Conservation (phyloP, 75 land plant genomes). For the Pseudotsuga menziesii region DNA sequence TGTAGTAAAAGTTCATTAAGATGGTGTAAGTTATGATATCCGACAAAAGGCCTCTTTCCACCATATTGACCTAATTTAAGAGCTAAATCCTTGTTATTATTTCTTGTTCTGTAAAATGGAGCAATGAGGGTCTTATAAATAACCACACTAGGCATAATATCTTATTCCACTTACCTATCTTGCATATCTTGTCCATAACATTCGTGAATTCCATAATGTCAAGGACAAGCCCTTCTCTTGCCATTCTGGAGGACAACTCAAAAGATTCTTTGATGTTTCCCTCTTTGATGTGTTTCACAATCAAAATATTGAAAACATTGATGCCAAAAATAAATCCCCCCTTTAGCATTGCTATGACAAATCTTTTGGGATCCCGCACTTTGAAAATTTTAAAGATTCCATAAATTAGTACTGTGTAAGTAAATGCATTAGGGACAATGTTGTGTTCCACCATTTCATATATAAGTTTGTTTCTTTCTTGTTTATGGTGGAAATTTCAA, state of each 20-base stretch:
- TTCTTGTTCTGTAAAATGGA: slow-evolving; percentile 22
- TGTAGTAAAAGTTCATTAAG: slow-evolving; percentile 20
- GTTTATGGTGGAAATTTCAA: too few species aligned
- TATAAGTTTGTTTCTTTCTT: too few species aligned
- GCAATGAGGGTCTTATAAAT: slow-evolving; percentile 31
- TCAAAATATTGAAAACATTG: slow-evolving; percentile 28
- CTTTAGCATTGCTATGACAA: slow-evolving; percentile 15
- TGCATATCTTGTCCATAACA: slow-evolving; percentile 30
- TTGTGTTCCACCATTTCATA: slow-evolving; percentile 22
- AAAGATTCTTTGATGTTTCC: too few species aligned
- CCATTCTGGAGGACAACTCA: slow-evolving; percentile 17
- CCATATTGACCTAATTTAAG: slow-evolving; percentile 21
- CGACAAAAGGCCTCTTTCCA: slow-evolving; percentile 9
- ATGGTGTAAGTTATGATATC: slow-evolving; percentile 12
- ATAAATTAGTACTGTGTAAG: slow-evolving; percentile 15
- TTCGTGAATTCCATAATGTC: slow-evolving; percentile 20
- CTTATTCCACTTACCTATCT: slow-evolving; percentile 6
- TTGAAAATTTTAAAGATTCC: slow-evolving; percentile 21
- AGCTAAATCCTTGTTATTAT: neutral
- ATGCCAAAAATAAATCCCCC: slow-evolving; percentile 26
- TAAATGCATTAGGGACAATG: slow-evolving; percentile 22
- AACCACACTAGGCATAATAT: slow-evolving; percentile 17
- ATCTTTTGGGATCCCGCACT: slow-evolving; percentile 5
- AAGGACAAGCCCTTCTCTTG: slow-evolving; percentile 14
- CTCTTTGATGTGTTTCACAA: slow-evolving; percentile 18